Conservation (phyloP, 2,329 filamentous ascomycete species). For the Madurella fahalii region DNA sequence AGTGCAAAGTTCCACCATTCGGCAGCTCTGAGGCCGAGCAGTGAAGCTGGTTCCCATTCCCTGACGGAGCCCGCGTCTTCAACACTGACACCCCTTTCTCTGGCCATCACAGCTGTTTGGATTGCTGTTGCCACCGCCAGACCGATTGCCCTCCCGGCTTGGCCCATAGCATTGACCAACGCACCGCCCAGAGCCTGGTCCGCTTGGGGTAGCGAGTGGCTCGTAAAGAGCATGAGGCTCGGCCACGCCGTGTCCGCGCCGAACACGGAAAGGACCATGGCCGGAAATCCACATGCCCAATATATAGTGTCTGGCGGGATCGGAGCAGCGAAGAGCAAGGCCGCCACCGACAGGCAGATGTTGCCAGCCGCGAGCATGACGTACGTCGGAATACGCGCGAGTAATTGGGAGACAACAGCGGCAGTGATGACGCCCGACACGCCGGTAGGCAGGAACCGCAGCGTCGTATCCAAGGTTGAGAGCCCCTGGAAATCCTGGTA, state of each 20-base stretch:
- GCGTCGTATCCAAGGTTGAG: constrained; percentile 59
- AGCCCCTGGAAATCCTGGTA: constrained; percentile 64
- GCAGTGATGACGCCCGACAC: constrained; percentile 56
- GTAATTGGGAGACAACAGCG: constrained; percentile 51
- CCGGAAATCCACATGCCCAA: constrained; percentile 63
- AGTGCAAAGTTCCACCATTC: constrained; percentile 52
- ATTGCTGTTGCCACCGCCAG: constrained; percentile 62
- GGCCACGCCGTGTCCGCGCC: constrained; percentile 66
- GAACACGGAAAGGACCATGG: constrained; percentile 62
- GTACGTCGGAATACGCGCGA: constrained; percentile 55
- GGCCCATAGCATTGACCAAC: constrained; percentile 62
- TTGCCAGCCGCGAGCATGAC: constrained; percentile 57
- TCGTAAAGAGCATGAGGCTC: constrained; percentile 61
- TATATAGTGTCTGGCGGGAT: constrained; percentile 59
- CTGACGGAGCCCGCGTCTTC: constrained; percentile 40
- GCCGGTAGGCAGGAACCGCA: constrained; percentile 65
- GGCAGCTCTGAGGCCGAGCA: constrained; percentile 46
- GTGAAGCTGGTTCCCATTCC: constrained; percentile 43
- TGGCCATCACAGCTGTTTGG: constrained; percentile 58
- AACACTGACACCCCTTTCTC: constrained; percentile 41
- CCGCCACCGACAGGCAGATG: constrained; percentile 49
- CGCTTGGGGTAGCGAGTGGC: constrained; percentile 55
- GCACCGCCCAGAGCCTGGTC: constrained; percentile 67
- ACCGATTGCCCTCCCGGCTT: constrained; percentile 62
- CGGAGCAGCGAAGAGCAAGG: constrained; percentile 59